phyloP scores from a whole-genome alignment of 1,139 yeast species.

The Blastobotrys illinoisensis region DNA sequence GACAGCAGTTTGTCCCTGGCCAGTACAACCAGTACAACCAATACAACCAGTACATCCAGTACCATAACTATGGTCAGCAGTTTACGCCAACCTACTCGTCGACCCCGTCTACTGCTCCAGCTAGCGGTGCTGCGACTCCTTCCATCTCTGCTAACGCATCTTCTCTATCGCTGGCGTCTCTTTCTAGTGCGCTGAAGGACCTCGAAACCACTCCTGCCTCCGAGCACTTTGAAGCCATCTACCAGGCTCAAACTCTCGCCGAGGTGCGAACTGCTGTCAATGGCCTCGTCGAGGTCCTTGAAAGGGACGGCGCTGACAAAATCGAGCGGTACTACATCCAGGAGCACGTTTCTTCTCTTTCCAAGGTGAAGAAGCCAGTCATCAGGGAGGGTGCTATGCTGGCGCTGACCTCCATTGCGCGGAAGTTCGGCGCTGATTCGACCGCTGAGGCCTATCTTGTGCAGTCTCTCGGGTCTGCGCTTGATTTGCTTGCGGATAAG shows the following conservation, averaged over 20 bases:
- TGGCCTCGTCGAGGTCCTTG: slow-evolving; percentile 46
- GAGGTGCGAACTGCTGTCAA: slow-evolving; percentile 63
- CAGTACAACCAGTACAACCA: background rate
- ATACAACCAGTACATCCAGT: background rate
- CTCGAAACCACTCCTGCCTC: slow-evolving; percentile 66
- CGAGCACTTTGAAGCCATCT: slow-evolving; percentile 50
- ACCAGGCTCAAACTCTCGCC: slow-evolving; percentile 51
- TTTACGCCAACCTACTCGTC: slow-evolving; percentile 5
- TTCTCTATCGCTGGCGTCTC: slow-evolving; percentile 65
- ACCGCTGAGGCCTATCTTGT: slow-evolving; percentile 64
- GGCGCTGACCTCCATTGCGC: slow-evolving; percentile 62
- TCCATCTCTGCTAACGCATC: slow-evolving; percentile 26
- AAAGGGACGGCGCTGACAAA: slow-evolving; percentile 43
- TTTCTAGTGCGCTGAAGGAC: slow-evolving; percentile 66
- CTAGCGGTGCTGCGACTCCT: slow-evolving; percentile 17
- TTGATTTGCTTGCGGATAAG: slow-evolving; percentile 74
- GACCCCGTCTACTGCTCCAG: slow-evolving; percentile 4
- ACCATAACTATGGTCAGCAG: background rate
- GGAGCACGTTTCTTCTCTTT: slow-evolving; percentile 57
- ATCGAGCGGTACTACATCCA: slow-evolving; percentile 61
- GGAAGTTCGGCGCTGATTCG: slow-evolving; percentile 58
- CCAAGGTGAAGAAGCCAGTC: slow-evolving; percentile 68
- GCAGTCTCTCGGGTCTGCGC: slow-evolving; percentile 48
- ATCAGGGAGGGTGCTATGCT: slow-evolving; percentile 72
- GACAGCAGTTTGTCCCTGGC: slow-evolving; percentile 2